Conservation (phyloP, 2,329 filamentous ascomycete genomes). For the Curvularia hawaiiensis region DNA sequence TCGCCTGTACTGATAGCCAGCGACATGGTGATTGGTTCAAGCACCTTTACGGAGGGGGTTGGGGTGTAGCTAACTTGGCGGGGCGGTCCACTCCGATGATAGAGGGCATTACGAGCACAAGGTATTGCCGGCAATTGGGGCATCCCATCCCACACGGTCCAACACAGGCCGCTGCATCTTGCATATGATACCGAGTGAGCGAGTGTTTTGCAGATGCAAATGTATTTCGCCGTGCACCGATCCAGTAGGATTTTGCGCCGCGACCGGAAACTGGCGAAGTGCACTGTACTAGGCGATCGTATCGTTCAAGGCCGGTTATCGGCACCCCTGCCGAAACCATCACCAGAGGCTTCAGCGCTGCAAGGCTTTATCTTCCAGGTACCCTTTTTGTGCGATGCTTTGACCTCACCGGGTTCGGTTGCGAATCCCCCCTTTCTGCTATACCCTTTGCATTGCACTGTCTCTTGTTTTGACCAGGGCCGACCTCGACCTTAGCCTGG, state of each 20-base stretch:
- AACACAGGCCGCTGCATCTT: constrained; percentile 9
- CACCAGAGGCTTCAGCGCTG: background rate
- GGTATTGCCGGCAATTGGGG: constrained; percentile 7
- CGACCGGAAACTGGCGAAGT: background rate
- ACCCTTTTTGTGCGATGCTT: background rate
- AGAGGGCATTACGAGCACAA: constrained; percentile 5
- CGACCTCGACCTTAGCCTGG: background rate
- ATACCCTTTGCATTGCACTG: background rate
- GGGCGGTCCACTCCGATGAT: constrained; percentile 40
- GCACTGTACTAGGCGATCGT: background rate
- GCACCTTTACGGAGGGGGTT: background rate
- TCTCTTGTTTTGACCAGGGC: background rate
- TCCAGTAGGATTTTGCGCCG: constrained; percentile 18
- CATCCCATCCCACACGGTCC: constrained; percentile 26
- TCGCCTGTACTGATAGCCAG: constrained; percentile 34
- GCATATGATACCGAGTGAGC: constrained; percentile 11
- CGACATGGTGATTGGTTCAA: constrained; percentile 32
- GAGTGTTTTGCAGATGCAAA: constrained; percentile 6
- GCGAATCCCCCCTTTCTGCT: background rate
- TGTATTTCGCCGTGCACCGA: constrained; percentile 38
- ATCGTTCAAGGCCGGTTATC: constrained; percentile 1
- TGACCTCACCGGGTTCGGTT: background rate
- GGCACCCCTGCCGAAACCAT: background rate
- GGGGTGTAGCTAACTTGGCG: constrained; percentile 27
- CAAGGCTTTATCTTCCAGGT: background rate